Conservation (phyloP, 2,329 filamentous ascomycete species). For the Fusarium newnesense region DNA sequence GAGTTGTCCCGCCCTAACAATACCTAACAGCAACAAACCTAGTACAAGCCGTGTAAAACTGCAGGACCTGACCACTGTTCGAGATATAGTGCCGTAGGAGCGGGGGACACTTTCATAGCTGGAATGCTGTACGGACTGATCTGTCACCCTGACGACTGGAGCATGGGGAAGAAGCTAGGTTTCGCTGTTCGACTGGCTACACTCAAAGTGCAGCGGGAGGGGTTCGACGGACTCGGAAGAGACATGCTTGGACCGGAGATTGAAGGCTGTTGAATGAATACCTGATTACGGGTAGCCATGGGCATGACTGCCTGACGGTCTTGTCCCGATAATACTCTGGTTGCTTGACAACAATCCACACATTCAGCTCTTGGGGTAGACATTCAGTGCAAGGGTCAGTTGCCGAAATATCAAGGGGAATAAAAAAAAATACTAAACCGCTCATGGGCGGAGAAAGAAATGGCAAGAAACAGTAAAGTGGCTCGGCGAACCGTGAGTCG, state of each 20-base stretch:
- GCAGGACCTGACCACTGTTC: slow-evolving; percentile 36
- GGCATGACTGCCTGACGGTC: slow-evolving; percentile 11
- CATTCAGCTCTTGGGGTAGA: slow-evolving; percentile 1
- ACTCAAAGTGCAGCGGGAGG: slow-evolving; percentile 73
- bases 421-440: slow-evolving; percentile 9
- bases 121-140: slow-evolving; percentile 73
- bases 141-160: slow-evolving; percentile 61
- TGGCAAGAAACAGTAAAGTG: not conserved
- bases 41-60: slow-evolving; percentile 24
- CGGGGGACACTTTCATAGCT: slow-evolving; percentile 80
- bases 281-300: slow-evolving; percentile 9
- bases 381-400: slow-evolving; percentile 33
- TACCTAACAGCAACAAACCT: slow-evolving; percentile 10
- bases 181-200: slow-evolving; percentile 76
- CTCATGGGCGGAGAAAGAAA: slow-evolving; percentile 1
- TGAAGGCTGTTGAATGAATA: slow-evolving; percentile 21
- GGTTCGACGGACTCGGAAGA: slow-evolving; percentile 65
- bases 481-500: slow-evolving; percentile 21
- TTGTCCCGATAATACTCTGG: slow-evolving; percentile 27
- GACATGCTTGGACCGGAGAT: slow-evolving; percentile 39
- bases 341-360: slow-evolving; percentile 31
- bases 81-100: slow-evolving; percentile 71
- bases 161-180: slow-evolving; percentile 57
- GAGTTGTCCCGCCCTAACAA: slow-evolving; percentile 55
- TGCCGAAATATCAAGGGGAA: slow-evolving; percentile 20